Conservation (phyloP, 1,139 yeast species). For the Suhomyces coccinellae region DNA sequence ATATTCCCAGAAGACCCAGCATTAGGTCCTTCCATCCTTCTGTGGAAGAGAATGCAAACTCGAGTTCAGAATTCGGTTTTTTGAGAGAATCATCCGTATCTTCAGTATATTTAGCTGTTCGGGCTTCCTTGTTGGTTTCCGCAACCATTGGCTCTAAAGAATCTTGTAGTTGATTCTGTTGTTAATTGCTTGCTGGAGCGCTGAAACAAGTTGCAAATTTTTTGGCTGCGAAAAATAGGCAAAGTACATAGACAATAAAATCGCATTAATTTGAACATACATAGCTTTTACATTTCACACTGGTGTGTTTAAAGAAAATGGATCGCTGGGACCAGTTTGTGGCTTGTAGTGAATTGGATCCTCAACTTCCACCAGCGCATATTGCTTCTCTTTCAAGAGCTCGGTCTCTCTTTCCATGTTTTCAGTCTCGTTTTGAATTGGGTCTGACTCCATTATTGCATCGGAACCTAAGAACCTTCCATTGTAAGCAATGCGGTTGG, state of each 20-base stretch:
- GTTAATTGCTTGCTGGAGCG: background rate
- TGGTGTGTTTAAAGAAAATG: too few species aligned
- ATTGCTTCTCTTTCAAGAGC: background rate
- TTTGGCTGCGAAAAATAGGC: background rate
- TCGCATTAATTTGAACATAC: too few species aligned
- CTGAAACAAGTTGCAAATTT: background rate
- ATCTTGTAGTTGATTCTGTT: background rate
- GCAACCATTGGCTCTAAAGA: background rate
- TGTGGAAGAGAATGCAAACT: background rate
- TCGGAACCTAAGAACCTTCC: slow-evolving; percentile 19
- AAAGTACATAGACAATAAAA: too few species aligned
- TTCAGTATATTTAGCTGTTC: too few species aligned
- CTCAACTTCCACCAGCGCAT: too few species aligned
- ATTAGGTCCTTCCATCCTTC: background rate
- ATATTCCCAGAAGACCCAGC: background rate
- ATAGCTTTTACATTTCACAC: too few species aligned
- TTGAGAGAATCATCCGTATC: background rate
- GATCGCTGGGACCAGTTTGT: too few species aligned
- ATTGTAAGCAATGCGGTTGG: slow-evolving; percentile 42
- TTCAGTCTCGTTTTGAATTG: background rate
- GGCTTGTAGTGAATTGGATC: too few species aligned
- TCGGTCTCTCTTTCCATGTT: background rate
- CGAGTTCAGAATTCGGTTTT: background rate
- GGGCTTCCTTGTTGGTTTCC: too few species aligned
- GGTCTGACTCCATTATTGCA: background rate